Conservation (phyloP, 768 basidiomycete species). For the Podaxis rugospora region DNA sequence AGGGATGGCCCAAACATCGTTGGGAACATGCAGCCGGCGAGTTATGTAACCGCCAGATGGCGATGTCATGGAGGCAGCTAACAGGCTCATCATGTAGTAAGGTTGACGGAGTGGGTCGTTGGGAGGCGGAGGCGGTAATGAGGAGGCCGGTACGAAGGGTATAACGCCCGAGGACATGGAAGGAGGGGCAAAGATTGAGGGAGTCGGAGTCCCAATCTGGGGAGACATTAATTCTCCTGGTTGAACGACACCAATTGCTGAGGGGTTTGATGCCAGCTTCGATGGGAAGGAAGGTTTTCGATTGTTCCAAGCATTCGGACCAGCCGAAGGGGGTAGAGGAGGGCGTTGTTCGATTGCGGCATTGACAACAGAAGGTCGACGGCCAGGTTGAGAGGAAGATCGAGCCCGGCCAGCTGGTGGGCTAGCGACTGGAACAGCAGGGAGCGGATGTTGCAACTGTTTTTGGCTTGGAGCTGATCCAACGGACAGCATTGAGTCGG, state of each 20-base stretch:
- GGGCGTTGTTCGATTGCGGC: slow-evolving; percentile 41
- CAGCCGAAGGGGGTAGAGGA: slow-evolving; percentile 41
- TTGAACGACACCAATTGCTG: slow-evolving; percentile 1
- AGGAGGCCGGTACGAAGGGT: slow-evolving; percentile 71
- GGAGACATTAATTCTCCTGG: slow-evolving; percentile 28
- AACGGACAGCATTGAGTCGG: slow-evolving; percentile 41
- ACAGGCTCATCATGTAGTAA: slow-evolving; percentile 84
- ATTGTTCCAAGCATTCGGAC: slow-evolving; percentile 37
- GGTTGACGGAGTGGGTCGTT: slow-evolving; percentile 75
- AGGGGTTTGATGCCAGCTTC: slow-evolving; percentile 43
- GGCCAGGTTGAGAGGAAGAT: slow-evolving; percentile 75
- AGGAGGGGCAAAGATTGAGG: slow-evolving; percentile 11
- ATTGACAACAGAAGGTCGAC: slow-evolving; percentile 56
- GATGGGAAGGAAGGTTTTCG: slow-evolving; percentile 53
- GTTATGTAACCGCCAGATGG: slow-evolving; percentile 87
- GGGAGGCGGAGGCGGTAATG: slow-evolving; percentile 70
- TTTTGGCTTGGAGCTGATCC: slow-evolving; percentile 29
- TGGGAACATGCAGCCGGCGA: slow-evolving; percentile 79
- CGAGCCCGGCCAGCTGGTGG: slow-evolving; percentile 46
- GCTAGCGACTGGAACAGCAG: slow-evolving; percentile 30
- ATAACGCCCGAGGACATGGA: slow-evolving; percentile 28
- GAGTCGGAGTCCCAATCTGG: slow-evolving; percentile 20
- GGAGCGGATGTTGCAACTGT: slow-evolving; percentile 30
- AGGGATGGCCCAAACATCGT: slow-evolving; percentile 88
- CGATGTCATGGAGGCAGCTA: slow-evolving; percentile 74